Base-by-base conservation (phyloP, 2,329 filamentous ascomycete genomes). In the Trichoderma citrinoviride region DNA sequence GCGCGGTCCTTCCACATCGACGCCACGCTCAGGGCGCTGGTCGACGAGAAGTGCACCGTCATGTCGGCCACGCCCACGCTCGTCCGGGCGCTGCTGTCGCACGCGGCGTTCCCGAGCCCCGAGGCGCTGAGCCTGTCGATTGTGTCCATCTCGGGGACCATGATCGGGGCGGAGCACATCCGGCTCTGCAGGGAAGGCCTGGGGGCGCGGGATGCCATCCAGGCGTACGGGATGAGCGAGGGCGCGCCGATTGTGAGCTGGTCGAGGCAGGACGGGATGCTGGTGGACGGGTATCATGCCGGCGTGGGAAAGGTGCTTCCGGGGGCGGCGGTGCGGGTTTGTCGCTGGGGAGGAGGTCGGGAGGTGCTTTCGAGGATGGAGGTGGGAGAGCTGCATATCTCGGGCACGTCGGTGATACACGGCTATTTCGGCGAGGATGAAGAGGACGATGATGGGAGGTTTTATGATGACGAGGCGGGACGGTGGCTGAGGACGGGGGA, bases 151-250 rank as follows among this genome's bases (percentile, higher is more conserved):
- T 75, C 74, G 0, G 76, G 75, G 2, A 77, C 76, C 0, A 66
- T 68, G 17, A 76, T 78, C 50, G 55, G 66, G 0, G 64, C 67
- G 5, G 71, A 74, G 10, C 76, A 78, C 29, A 72, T 79, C 6
- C 64, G 65, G 1, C 70, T 76, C 0, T 78, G 77, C 40, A 69
- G 70, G 6, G 46, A 73, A 12, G 71, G 68, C 1, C 68, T 79
- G 0, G 77, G 77, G 0, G 73, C 75, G 3, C 65, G 68, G 33
- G 68, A 71, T 44, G 73, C 73, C 1, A 73, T 76, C n/a, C 76
- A 78, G 50, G 76, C 73, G 12, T 82, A 80, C 67, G 79, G 80
- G 1, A 80, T 82, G 80, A 81, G 78, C 23, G 80, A 82, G 66
- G 77, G 77, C 2, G 77, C 76, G 14, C 78, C 77, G 1, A 69